Base-by-base conservation (phyloP, 2,329 filamentous ascomycete genomes). In the Talaromyces sp. region DNA sequence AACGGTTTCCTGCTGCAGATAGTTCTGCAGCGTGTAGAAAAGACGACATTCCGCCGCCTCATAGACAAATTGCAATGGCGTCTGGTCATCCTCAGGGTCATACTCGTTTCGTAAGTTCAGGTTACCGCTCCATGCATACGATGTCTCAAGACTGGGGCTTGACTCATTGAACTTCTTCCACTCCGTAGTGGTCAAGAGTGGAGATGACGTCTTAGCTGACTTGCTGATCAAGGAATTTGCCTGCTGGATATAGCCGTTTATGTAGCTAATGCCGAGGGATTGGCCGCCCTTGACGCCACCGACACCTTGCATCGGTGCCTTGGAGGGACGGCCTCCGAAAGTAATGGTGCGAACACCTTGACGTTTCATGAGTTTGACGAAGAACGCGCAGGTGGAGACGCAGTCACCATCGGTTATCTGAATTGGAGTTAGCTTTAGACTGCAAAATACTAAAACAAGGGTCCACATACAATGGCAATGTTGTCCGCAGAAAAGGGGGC, bases 281-380 rank as follows among this genome's bases (percentile, higher is more conserved):
- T 66, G 60, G 35, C 63, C 61, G 29, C 86, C 86, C 62, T 86
- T 85, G 43, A 84, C 80, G n/a, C 86, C 86, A n/a, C 86, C 85
- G 16, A 87, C 76, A 4, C 77, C 80, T 72, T 87, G 84, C 74
- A 86, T 88, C 0, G 80, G 78, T 3, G 71, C 73, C 0, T 75
- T 62, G 10, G 72, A 70, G 0, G 86, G 81, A 1, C 82, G 80
- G 1, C 87, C 87, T 9, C 87, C 86, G 20, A 86, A 73, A 1
- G 77, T 77, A 41, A 87, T 76, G 32, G 80, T 81, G 57, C 80
- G 80, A 2, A 87, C 80, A 19, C 80, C 78, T 29, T 74, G 75
- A 51, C 77, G 73, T 6, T 77, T 76, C 75, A 86, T 78, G 20
- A 85, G 74, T 40, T 83, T 78, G 11, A 75, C 74, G 65, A 86